A percentile compares a stretch with the other conserved stretches of the same genome.
Evolutionary conservation across 805 yeast species (phyloP).

Genomic region (Lipomyces starkeyi): DNA sequence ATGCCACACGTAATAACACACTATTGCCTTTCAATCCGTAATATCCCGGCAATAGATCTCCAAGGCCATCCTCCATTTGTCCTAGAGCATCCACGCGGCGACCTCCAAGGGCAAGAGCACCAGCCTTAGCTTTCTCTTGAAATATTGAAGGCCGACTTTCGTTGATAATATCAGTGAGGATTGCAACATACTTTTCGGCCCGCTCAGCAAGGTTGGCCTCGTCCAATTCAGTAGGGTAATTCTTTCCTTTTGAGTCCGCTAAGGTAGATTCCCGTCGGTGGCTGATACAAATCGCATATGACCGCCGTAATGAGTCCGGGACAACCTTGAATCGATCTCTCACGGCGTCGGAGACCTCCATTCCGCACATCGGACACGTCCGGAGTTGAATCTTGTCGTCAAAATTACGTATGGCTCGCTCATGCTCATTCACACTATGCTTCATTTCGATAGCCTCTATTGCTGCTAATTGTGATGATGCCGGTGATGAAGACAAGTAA

Average conservation of each 20-base stretch:
- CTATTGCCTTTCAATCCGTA: slow-evolving; percentile 33
- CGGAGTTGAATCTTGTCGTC: slow-evolving; percentile 14
- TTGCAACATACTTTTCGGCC: slow-evolving; percentile 2
- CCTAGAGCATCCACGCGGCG: slow-evolving; percentile 29
- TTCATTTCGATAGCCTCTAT: slow-evolving; percentile 2
- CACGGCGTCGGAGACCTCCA: slow-evolving; percentile 14
- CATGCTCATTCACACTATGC: neutral
- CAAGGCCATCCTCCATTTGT: slow-evolving; percentile 23
- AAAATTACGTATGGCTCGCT: neutral
- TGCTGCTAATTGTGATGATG: neutral
- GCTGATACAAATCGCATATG: slow-evolving; percentile 31
- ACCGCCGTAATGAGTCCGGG: slow-evolving; percentile 20
- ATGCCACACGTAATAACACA: slow-evolving; percentile 22
- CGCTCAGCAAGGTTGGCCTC: slow-evolving; percentile 19
- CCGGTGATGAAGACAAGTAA: neutral
- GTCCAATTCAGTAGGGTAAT: slow-evolving; percentile 28
- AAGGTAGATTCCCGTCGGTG: slow-evolving; percentile 23
- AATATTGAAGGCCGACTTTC: slow-evolving; percentile 19
- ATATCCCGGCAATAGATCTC: slow-evolving; percentile 33
- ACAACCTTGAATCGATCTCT: slow-evolving; percentile 13
- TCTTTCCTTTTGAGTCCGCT: slow-evolving; percentile 14
- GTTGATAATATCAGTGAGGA: slow-evolving; percentile 19
- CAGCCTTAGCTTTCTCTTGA: slow-evolving; percentile 27
- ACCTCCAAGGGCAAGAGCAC: slow-evolving; percentile 5
- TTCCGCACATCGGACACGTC: slow-evolving; percentile 30